Base-by-base conservation (phyloP, 345 rosid genomes). In the Physaria fendleri region DNA sequence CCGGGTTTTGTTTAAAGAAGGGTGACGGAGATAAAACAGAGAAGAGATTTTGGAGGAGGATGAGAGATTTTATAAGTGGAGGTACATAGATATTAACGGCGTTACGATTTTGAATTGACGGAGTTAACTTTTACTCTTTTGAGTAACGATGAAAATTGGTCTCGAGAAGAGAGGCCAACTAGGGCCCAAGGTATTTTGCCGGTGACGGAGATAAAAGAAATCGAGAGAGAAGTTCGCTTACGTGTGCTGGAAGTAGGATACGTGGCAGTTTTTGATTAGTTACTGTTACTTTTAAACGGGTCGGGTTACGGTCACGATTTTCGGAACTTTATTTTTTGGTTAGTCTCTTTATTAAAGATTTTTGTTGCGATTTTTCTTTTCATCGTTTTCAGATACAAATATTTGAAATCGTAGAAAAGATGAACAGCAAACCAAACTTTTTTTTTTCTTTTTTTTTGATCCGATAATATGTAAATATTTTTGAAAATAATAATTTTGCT, bases 161-260 rank as follows among this genome's bases (percentile, higher is more conserved):
- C 74, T 70, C 59, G 41, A 42, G 22, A 70, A 70, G 59, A 70
- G 64, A 63, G 59, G 60, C 65, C 74, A 70, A n/a, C 33, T 34
- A 49, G 69, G 74, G 55, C 69, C 74, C 74, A 56, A 56, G 0
- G 50, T 56, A 65, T 63, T 69, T 35, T 68, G 74, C 69, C 64
- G 69, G 74, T 54, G 63, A 62, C 68, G 74, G 72, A 51, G 25
- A 20, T 51, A 42, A 18, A 24, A 54, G 69, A 29, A 58, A 61
- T 64, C 34, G 62, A 2, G 35, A 10, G 22, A 8, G 11, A 33
- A 2, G 4, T 8, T 44, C 25, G 9, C 47, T 69, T 70, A 70
- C 74, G 64, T 62, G 69, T 48, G 46, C 34, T n/a, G 9, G 52
- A 62, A 70, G 64, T 70, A 63, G 52, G 4, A 2, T 56, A 70